Evolutionary conservation across 805 yeast genomes (phyloP), one percentile per base, ranked within the genome.

Genomic region (Ogataea sp.): DNA sequence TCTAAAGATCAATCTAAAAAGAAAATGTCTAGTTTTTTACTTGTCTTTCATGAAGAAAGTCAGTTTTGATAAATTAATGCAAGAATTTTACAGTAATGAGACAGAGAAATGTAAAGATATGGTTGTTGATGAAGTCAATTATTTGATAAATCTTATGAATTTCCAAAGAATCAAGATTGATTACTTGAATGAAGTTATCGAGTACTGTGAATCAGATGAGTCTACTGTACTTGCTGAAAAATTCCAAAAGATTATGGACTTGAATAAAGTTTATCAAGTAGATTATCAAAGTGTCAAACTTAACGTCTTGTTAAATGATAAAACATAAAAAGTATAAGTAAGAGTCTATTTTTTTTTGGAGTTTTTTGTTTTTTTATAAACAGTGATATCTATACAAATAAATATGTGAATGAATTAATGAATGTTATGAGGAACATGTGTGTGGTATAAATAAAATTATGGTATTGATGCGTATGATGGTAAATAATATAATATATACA

Each of bases 1-100:
- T 17, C 44, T 62, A 21, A 43, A 32, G 16, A 20, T 20, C 14
- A 32, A 20, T 20, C 14, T 32, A 6, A 20, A 17, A 42, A 34
- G 43, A 49, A n/a, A 42, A 18, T 18, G 13, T n/a, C 6, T 30
- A 15, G 11, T 30, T 30, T 37, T 34, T 53, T 4, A 46, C 55
- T 45, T 68, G 2, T 59, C 67, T 0, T 38, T 62, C 14, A 42
- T 57, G 24, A 48, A 52, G 11, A 39, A 39, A 27, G 56, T 52
- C 13, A 27, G 48, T 2, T 27, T 56, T 6, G 34, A 30, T 2
- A 55, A 53, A 28, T 39, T 61, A 42, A 40, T 48, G 14, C 8
- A 7, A 6, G 44, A 43, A 20, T 50, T 61, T 35, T 52, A 20
- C 16, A 20, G 20, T 20, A 27, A 10, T 27, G 15, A 27, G 15